A percentile compares a stretch with the other conserved stretches of the same genome.
These are phyloP conservation scores for Protoeuglena noctilucae DNA, from an alignment of 139 green algal genomes.

Conservation along the genomic window DNA sequence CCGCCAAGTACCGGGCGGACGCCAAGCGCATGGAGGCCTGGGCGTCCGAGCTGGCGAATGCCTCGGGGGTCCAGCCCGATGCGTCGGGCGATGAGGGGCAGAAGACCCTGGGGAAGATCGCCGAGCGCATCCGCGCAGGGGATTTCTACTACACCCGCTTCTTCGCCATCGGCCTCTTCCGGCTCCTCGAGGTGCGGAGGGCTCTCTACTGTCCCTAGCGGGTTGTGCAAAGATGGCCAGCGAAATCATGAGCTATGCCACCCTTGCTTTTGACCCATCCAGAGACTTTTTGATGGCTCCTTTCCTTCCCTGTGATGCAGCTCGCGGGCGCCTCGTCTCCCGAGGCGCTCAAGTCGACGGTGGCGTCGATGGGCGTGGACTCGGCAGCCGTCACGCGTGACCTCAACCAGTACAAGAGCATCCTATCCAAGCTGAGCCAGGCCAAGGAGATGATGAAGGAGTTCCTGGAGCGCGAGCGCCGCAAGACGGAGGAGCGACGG, in stretches of 20 bases:
- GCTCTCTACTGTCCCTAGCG: constrained; percentile 56
- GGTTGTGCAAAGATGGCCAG: background rate
- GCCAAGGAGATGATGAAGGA: constrained; percentile 78
- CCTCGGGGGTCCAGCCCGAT: constrained; percentile 27
- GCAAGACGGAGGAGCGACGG: constrained; percentile 55
- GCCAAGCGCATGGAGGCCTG: constrained; percentile 36
- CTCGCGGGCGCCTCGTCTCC: constrained; percentile 50
- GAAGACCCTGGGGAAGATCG: constrained; percentile 41
- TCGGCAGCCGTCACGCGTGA: constrained; percentile 63
- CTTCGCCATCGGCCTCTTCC: constrained; percentile 83
- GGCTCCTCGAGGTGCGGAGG: constrained; percentile 70
- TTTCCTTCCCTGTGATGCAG: background rate
- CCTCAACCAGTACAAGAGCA: constrained; percentile 73
- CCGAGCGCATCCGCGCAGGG: constrained; percentile 17
- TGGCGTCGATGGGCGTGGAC: constrained; percentile 44
- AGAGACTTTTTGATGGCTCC: background rate
- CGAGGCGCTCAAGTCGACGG: constrained; percentile 52
- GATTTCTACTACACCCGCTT: constrained; percentile 79
- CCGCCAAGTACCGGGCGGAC: constrained; percentile 40
- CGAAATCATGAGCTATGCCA: background rate
- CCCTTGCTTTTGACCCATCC: background rate
- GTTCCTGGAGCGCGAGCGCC: constrained; percentile 63
- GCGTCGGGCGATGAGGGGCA: constrained; percentile 33
- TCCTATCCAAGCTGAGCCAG: constrained; percentile 67
- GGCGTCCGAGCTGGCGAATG: constrained; percentile 18